Conservation (phyloP, 192 early-diverging fungal species). For the Chytriomyces hyalinus region DNA sequence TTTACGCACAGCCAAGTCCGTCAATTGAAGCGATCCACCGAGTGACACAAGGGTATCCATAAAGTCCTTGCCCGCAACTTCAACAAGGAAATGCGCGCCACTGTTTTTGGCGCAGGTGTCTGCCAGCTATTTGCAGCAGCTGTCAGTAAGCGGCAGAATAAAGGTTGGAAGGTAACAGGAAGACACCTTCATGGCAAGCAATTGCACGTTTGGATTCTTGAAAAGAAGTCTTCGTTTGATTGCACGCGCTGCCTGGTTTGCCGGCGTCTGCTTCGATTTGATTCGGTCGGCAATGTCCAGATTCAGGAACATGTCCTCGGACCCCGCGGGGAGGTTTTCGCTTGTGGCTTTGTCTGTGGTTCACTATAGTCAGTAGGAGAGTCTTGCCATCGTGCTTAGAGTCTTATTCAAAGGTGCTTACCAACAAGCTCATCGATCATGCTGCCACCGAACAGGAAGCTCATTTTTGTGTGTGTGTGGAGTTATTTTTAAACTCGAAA, state of each 20-base stretch:
- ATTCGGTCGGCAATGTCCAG: conserved; percentile 95
- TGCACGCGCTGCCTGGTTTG: conserved; percentile 75
- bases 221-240: conserved; percentile 83
- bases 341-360: conserved; percentile 68
- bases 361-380: neutral
- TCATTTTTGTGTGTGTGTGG: conserved; percentile 26
- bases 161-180: conserved; percentile 28
- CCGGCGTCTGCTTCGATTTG: conserved; percentile 73
- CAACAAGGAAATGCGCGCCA: conserved; percentile 81
- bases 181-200: conserved; percentile 78
- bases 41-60: conserved; percentile 80
- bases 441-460: conserved; percentile 44
- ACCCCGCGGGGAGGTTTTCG: conserved; percentile 84
- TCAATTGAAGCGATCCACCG: conserved; percentile 48
- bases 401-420: conserved; percentile 6
- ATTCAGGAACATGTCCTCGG: conserved; percentile 80
- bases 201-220: conserved; percentile 93
- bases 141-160: neutral
- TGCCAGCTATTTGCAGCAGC: conserved; percentile 59
- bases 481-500: neutral
- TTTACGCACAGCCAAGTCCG: conserved; percentile 76
- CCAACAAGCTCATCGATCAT: conserved; percentile 51
- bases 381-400: neutral
- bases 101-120: conserved; percentile 97
- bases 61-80: conserved; percentile 88